These are phyloP conservation scores for Penicillium digitatum DNA, from an alignment of 2,329 filamentous ascomycete species.

Conservation along the genomic window DNA sequence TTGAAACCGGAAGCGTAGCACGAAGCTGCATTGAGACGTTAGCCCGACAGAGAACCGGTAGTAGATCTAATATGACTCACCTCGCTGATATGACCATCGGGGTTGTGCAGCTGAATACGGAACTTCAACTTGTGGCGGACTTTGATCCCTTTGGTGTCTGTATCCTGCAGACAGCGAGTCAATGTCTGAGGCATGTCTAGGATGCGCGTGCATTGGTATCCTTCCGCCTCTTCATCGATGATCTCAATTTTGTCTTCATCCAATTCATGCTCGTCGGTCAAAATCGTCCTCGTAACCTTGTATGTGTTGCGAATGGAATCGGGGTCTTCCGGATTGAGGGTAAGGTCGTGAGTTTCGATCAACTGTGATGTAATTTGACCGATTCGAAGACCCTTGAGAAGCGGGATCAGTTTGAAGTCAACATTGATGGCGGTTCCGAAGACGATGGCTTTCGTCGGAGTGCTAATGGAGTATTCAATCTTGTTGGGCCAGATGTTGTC, in stretches of 20 bases:
- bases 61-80: slow-evolving; percentile 42
- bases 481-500: slow-evolving; percentile 99
- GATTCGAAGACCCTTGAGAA: slow-evolving; percentile 82
- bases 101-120: slow-evolving; percentile 86
- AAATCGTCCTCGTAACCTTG: slow-evolving; percentile 62
- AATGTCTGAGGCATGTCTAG: slow-evolving; percentile 75
- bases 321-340: slow-evolving; percentile 48
- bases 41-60: neutral
- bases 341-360: slow-evolving; percentile 71
- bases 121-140: slow-evolving; percentile 89
- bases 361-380: slow-evolving; percentile 78
- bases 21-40: slow-evolving; percentile 57
- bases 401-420: slow-evolving; percentile 79
- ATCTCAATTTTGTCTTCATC: slow-evolving; percentile 59
- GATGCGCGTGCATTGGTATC: slow-evolving; percentile 56
- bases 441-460: slow-evolving; percentile 89
- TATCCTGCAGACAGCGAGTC: slow-evolving; percentile 80
- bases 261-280: slow-evolving; percentile 65
- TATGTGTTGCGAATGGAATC: slow-evolving; percentile 46
- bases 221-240: slow-evolving; percentile 57
- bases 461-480: slow-evolving; percentile 88
- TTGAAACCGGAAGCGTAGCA: slow-evolving; percentile 81
- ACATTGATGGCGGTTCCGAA: slow-evolving; percentile 84
- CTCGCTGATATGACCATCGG: slow-evolving; percentile 91
- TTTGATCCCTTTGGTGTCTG: slow-evolving; percentile 84